A percentile compares a stretch with the other conserved stretches of the same genome.
Conservation (phyloP, 2,329 filamentous ascomycete genomes). For the Aspergillus caelatus region DNA sequence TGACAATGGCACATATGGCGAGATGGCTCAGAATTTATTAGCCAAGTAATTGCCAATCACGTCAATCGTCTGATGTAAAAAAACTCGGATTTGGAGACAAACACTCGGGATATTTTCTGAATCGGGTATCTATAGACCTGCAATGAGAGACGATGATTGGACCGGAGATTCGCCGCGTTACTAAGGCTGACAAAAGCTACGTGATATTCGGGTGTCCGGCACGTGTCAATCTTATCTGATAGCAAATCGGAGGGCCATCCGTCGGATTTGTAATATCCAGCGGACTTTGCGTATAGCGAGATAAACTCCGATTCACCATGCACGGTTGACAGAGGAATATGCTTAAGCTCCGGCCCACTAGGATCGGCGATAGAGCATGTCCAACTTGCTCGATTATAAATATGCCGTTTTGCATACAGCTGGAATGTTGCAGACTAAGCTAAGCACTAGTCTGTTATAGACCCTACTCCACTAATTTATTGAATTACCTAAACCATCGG, state of each 20-base stretch:
- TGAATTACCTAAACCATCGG: not conserved
- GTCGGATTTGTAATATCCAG: not conserved
- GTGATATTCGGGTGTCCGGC: not conserved
- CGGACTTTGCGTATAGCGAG: not conserved
- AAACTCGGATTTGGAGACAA: not conserved
- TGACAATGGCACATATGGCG: not conserved
- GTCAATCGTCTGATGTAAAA: not conserved
- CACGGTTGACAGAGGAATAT: too few species aligned
- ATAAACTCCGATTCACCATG: not conserved
- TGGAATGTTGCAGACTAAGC: too few species aligned
- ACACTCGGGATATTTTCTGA: not conserved
- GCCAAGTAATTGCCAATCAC: not conserved
- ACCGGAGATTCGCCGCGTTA: not conserved
- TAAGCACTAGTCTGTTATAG: too few species aligned
- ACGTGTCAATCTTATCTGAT: not conserved
- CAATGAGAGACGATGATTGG: not conserved
- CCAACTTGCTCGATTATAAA: too few species aligned
- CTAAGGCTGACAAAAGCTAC: not conserved
- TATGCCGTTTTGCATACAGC: too few species aligned
- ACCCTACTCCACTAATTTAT: not conserved
- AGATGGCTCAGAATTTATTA: not conserved
- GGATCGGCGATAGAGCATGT: too few species aligned
- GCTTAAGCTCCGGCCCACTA: too few species aligned
- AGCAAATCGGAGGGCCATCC: not conserved
- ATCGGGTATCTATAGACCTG: not conserved